Evolutionary conservation across 2,329 filamentous ascomycete genomes (phyloP).

Genomic region (Stagonosporopsis chrysanthemi): DNA sequence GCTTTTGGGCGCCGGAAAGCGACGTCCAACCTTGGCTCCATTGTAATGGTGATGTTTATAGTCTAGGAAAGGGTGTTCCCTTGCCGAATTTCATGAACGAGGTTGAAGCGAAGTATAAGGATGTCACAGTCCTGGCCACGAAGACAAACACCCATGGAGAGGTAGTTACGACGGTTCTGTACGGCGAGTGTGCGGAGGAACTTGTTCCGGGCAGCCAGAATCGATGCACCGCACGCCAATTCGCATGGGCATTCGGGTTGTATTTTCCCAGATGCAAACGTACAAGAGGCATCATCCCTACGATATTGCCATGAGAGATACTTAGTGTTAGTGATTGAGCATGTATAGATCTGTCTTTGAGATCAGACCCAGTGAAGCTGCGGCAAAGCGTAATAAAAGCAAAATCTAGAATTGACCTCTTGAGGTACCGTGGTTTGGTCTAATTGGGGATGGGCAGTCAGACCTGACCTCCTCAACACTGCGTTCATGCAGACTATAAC

Average conservation of each 20-base stretch:
- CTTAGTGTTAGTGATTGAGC: neutral
- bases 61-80: neutral
- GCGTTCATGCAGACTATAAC: neutral
- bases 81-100: slow-evolving; percentile 1
- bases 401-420: too few species aligned
- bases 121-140: neutral
- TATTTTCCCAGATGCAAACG: neutral
- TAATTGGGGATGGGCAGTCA: too few species aligned
- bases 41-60: neutral
- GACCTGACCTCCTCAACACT: too few species aligned
- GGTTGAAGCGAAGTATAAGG: slow-evolving; percentile 9
- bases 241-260: slow-evolving; percentile 13
- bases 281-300: neutral
- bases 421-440: too few species aligned
- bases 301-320: neutral
- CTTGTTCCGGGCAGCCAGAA: slow-evolving; percentile 3
- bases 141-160: too few species aligned
- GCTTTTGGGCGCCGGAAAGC: neutral
- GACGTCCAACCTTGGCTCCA: neutral
- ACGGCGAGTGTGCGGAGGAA: slow-evolving; percentile 1
- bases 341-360: neutral
- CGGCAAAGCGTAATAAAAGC: too few species aligned
- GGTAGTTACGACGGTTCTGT: neutral
- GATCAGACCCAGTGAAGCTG: too few species aligned
- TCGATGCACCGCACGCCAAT: slow-evolving; percentile 1